phyloP scores from a whole-genome alignment of 805 yeast genomes.

The Teunomyces cretensis region DNA sequence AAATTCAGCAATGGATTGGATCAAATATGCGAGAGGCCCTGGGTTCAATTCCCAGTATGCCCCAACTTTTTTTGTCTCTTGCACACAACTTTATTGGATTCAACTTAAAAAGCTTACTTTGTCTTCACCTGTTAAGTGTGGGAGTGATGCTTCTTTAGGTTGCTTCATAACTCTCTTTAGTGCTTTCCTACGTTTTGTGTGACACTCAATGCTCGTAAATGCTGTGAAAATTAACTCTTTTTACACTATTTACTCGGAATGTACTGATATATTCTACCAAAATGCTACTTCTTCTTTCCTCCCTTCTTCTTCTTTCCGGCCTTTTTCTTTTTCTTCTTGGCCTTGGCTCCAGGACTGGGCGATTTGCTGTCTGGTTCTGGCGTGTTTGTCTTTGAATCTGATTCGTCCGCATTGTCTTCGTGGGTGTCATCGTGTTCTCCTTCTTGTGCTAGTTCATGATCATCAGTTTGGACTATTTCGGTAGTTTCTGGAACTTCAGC shows the following conservation, averaged over 20 bases:
- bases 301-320: constrained; percentile 5
- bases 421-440: constrained; percentile 4
- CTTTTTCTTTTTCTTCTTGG: constrained; percentile 3
- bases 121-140: too few species aligned
- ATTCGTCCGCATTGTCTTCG: constrained; percentile 1
- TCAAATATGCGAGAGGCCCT: constrained; percentile 56
- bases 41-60: constrained; percentile 60
- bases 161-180: too few species aligned
- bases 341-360: neutral
- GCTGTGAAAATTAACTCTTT: too few species aligned
- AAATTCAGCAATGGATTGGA: neutral
- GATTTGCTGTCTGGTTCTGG: constrained; percentile 1
- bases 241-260: neutral
- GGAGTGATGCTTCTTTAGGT: too few species aligned
- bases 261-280: neutral
- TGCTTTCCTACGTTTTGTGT: too few species aligned
- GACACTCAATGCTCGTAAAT: too few species aligned
- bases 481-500: constrained; percentile 2
- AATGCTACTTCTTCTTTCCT: constrained; percentile 4
- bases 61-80: constrained; percentile 27
- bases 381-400: constrained; percentile 1
- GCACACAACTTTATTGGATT: too few species aligned
- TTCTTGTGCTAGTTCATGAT: neutral
- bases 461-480: neutral
- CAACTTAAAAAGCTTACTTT: too few species aligned